A percentile compares a stretch with the other conserved stretches of the same genome.
phyloP scores from a whole-genome alignment of 1,139 yeast genomes.

The Waltiozyma sp. region DNA sequence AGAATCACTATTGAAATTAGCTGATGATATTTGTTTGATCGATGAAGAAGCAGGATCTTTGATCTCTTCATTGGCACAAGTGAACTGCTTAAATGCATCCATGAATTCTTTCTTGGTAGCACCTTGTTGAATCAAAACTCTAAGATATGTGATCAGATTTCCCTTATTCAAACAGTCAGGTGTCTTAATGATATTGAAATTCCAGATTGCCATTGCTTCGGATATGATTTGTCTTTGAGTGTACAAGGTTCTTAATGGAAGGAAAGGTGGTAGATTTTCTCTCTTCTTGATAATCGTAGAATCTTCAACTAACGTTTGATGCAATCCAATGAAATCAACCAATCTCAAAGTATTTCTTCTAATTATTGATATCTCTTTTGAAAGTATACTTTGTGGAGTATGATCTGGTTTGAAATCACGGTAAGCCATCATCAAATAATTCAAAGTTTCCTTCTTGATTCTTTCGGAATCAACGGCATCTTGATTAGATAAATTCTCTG shows the following conservation, averaged over 20 bases:
- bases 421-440: slow-evolving; percentile 47
- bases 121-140: slow-evolving; percentile 35
- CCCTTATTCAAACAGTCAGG: slow-evolving; percentile 33
- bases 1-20: too few species aligned
- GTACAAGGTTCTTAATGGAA: slow-evolving; percentile 43
- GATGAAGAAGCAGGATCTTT: background rate
- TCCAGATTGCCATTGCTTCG: slow-evolving; percentile 75
- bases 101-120: slow-evolving; percentile 37
- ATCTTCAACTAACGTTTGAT: slow-evolving; percentile 17
- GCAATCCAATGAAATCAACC: slow-evolving; percentile 22
- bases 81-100: slow-evolving; percentile 36
- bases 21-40: background rate
- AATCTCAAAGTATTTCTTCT: slow-evolving; percentile 33
- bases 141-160: slow-evolving; percentile 41
- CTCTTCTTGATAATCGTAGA: slow-evolving; percentile 17
- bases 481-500: slow-evolving; percentile 13
- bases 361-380: slow-evolving; percentile 35
- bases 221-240: slow-evolving; percentile 39
- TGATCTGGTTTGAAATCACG: slow-evolving; percentile 28
- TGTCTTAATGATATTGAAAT: slow-evolving; percentile 32
- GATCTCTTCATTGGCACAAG: slow-evolving; percentile 27
- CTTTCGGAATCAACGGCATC: slow-evolving; percentile 6
- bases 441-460: slow-evolving; percentile 35
- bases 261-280: slow-evolving; percentile 42
- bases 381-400: slow-evolving; percentile 31